Conservation (phyloP, 2,329 filamentous ascomycete species). For the Neonectria magnoliae region DNA sequence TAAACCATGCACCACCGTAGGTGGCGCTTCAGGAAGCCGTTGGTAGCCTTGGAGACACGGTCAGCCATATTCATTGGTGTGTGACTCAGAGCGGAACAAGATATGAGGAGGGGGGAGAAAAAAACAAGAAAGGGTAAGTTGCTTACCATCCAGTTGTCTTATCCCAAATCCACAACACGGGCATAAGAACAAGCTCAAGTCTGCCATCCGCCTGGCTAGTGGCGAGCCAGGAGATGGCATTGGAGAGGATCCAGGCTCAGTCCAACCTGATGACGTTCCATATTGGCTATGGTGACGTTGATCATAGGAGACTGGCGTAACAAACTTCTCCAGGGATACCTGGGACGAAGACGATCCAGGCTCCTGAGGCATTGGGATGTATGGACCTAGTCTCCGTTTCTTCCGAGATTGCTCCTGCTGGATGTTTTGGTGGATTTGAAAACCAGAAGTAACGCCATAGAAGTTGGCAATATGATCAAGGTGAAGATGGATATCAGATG, state of each 20-base stretch:
- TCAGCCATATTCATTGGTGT: conserved; percentile 24
- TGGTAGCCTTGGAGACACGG: conserved; percentile 47
- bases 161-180: conserved; percentile 45
- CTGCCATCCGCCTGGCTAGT: conserved; percentile 43
- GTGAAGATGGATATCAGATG: conserved; percentile 39
- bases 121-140: neutral
- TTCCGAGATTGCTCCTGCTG: conserved; percentile 44
- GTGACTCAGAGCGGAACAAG: neutral
- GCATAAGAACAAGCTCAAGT: conserved; percentile 44
- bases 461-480: conserved; percentile 43
- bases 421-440: conserved; percentile 44
- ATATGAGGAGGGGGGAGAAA: neutral
- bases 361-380: conserved; percentile 46
- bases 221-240: conserved; percentile 40
- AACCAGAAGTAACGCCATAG: conserved; percentile 47
- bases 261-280: conserved; percentile 36
- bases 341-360: conserved; percentile 38
- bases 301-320: conserved; percentile 32
- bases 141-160: conserved; percentile 46
- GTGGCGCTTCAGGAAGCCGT: conserved; percentile 38
- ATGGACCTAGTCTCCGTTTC: conserved; percentile 45
- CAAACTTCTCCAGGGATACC: conserved; percentile 46
- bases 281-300: conserved; percentile 36
- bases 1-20: conserved; percentile 42
- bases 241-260: conserved; percentile 33